Percentiles rank a stretch among this genome's conserved stretches.
Conservation (phyloP, 768 basidiomycete genomes). For the Phlebiopsis gigantea region DNA sequence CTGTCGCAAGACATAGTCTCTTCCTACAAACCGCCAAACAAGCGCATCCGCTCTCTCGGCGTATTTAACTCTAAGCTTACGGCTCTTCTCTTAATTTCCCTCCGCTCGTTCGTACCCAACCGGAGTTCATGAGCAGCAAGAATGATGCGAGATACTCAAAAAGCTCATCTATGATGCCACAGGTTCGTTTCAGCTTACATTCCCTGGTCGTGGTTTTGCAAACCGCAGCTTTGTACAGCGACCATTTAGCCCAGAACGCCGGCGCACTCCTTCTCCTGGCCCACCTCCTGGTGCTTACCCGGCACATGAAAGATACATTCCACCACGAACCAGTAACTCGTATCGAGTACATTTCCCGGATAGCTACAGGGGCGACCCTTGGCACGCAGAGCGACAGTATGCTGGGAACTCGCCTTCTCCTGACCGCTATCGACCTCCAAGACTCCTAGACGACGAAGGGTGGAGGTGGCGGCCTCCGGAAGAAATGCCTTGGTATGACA, state of each 20-base stretch:
- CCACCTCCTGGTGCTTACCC: constrained; percentile 34
- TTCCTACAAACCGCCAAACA: background rate
- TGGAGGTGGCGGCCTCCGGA: constrained; percentile 41
- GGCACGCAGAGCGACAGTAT: constrained; percentile 28
- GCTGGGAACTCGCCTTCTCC: constrained; percentile 46
- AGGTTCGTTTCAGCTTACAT: constrained; percentile 28
- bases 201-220: background rate
- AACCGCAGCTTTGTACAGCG: constrained; percentile 11
- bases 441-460: constrained; percentile 34
- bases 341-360: constrained; percentile 37
- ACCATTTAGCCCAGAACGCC: constrained; percentile 8
- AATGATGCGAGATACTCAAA: constrained; percentile 14
- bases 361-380: constrained; percentile 32
- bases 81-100: constrained; percentile 8
- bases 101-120: constrained; percentile 5
- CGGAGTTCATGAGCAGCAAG: constrained; percentile 11
- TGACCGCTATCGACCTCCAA: constrained; percentile 40
- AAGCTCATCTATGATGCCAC: constrained; percentile 27
- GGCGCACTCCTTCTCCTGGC: constrained; percentile 22
- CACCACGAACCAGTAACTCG: constrained; percentile 30
- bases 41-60: background rate
- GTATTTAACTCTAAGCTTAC: background rate
- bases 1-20: background rate
- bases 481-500: constrained; percentile 35
- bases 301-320: constrained; percentile 49